Conservation (phyloP, 768 basidiomycete genomes). For the Suillus fuscotomentosus region DNA sequence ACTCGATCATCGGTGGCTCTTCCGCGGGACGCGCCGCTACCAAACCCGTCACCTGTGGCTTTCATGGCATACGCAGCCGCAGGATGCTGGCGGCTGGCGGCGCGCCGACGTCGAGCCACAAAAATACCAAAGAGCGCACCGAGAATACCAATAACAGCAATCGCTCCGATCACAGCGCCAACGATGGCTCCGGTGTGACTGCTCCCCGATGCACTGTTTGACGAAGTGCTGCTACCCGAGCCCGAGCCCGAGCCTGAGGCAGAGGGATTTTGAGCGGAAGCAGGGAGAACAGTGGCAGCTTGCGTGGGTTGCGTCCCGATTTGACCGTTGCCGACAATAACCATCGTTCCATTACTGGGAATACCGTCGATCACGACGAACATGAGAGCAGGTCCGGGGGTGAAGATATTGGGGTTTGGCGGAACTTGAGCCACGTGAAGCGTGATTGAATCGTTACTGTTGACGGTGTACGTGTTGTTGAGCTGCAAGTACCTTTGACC, state of each 20-base stretch:
- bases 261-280: constrained; percentile 41
- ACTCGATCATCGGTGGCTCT: constrained; percentile 19
- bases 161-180: constrained; percentile 28
- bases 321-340: constrained; percentile 77
- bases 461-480: constrained; percentile 82
- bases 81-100: constrained; percentile 27
- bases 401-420: constrained; percentile 82
- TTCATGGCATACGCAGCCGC: constrained; percentile 40
- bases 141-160: constrained; percentile 29
- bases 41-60: constrained; percentile 19
- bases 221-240: constrained; percentile 7
- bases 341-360: constrained; percentile 73
- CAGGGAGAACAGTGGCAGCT: constrained; percentile 19
- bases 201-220: constrained; percentile 17
- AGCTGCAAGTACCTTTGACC: constrained; percentile 81
- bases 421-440: constrained; percentile 83
- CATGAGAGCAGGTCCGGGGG: constrained; percentile 84
- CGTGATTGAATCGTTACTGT: constrained; percentile 71
- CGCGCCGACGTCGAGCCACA: constrained; percentile 50
- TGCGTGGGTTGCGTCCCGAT: constrained; percentile 67
- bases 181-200: constrained; percentile 24
- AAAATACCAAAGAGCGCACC: constrained; percentile 43
- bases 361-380: constrained; percentile 85
- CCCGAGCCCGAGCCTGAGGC: constrained; percentile 34
- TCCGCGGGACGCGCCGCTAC: constrained; percentile 13